Evolutionary conservation across 1,284 basidiomycete species (phyloP).

Genomic region (Puccinia novopanici): DNA sequence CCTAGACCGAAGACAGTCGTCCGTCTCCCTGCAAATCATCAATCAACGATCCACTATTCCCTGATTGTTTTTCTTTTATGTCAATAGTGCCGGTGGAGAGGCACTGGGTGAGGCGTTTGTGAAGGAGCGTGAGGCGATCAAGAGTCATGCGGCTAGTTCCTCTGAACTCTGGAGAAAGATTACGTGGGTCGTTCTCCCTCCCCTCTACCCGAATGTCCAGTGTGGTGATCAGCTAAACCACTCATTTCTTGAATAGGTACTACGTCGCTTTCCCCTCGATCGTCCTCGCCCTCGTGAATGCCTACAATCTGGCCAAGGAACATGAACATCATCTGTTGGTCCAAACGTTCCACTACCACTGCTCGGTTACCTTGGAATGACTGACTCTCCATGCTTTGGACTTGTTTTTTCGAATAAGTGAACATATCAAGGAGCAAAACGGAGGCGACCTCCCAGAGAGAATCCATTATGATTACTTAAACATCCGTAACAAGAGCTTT

Average conservation of each 20-base stretch:
- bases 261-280: constrained; percentile 47
- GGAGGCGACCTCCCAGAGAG: constrained; percentile 71
- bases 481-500: constrained; percentile 45
- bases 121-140: constrained; percentile 48
- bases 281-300: constrained; percentile 44
- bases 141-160: constrained; percentile 35
- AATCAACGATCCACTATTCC: no score
- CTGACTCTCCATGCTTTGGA: not conserved
- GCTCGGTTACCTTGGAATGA: not conserved
- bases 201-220: not conserved
- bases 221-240: not conserved
- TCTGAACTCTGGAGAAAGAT: constrained; percentile 49
- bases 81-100: constrained; percentile 26
- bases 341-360: no score
- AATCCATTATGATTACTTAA: constrained; percentile 64
- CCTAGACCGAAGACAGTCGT: no score
- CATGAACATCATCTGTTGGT: constrained; percentile 43
- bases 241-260: constrained; percentile 24
- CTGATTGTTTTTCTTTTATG: not conserved
- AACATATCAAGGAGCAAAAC: constrained; percentile 73
- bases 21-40: no score
- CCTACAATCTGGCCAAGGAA: constrained; percentile 41
- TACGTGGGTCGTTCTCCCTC: constrained; percentile 19
- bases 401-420: constrained; percentile 60
- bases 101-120: constrained; percentile 47